Evolutionary conservation across 345 rosid genomes (phyloP), one percentile per base, ranked within the genome.

Genomic region (Kandelia obovata): DNA sequence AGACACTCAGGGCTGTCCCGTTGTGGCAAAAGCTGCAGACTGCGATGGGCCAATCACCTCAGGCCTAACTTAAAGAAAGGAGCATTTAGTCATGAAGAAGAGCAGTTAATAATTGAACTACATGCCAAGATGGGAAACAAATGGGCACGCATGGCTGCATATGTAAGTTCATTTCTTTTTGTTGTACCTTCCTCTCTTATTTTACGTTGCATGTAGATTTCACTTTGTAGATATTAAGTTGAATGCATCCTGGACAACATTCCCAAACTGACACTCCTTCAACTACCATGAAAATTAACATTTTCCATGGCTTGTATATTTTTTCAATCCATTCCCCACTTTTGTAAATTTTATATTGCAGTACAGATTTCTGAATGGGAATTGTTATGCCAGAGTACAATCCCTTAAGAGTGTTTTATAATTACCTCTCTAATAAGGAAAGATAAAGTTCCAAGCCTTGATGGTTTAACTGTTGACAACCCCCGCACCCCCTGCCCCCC

Each of bases 31-130:
- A 94, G 98, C 84, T 94, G 98, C 73, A 91, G 98, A 67, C 77
- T 94, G 66, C 84, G 98, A 46, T 94, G 97, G 97, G 96, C 98
- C 75, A 94, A 94, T 78, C 98, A 94, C 80, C 79, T 95, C 35
- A 84, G 99, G 84, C 99, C 96, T 35, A 95, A 95, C 85, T 74
- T 95, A 82, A 95, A 90, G 88, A 95, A 95, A 86, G 99, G 96
- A 67, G 90, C 96, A 46, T 95, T 95, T 83, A 88, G 93, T 59
- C 89, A 68, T 23, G 92, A 90, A 68, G 99, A 95, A 80, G 99
- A 95, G 72, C 89, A 84, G 67, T 84, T 88, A 79, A 95, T 95
- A 70, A 78, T 90, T 75, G 92, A 92, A 69, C 89, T 95, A 73
- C 99, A 92, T 74, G 85, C 94, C 66, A 87, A 92, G 80, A 85